Conservation (phyloP, 2,329 filamentous ascomycete species). For the Calonectria hongkongensis region DNA sequence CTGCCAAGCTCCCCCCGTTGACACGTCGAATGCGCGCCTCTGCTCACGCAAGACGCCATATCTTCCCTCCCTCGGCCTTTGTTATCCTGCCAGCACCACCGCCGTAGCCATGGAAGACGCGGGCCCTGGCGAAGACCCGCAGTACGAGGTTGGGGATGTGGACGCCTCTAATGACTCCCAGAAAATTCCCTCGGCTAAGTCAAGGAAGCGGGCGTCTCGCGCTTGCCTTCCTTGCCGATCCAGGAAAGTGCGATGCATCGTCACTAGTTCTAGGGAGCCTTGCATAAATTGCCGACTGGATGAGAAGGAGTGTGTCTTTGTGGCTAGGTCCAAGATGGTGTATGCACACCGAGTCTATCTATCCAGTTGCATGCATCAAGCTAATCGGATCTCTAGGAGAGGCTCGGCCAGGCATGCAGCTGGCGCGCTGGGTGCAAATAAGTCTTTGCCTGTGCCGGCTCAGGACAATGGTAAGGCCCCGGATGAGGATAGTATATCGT, state of each 20-base stretch:
- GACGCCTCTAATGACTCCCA: conserved; percentile 29
- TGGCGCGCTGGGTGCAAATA: not conserved
- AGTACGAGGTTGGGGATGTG: conserved; percentile 31
- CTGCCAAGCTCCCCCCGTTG: conserved; percentile 13
- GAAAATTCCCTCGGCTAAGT: conserved; percentile 39
- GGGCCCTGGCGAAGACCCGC: conserved; percentile 27
- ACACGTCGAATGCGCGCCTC: not conserved
- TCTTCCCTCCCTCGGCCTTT: not conserved
- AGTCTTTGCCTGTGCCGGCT: not conserved
- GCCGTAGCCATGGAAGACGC: conserved; percentile 28
- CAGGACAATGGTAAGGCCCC: conserved; percentile 9
- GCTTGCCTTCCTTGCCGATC: conserved; percentile 52
- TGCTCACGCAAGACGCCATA: conserved; percentile 18
- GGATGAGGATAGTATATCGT: conserved; percentile 16
- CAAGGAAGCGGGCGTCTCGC: conserved; percentile 48
- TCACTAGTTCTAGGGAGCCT: conserved; percentile 48
- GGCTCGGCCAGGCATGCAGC: conserved; percentile 25
- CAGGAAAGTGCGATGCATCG: conserved; percentile 52
- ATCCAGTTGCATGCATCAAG: too few relatives aligned
- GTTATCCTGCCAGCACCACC: conserved; percentile 1
- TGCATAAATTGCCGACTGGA: conserved; percentile 54
- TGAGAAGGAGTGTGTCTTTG: conserved; percentile 51
- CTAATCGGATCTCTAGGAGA: conserved; percentile 32
- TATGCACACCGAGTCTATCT: not conserved
- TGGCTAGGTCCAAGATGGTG: conserved; percentile 49